Evolutionary conservation across 164 flowering plant species (phyloP), one percentile per base, ranked within the genome.

Genomic region (Vitis cinerea): DNA sequence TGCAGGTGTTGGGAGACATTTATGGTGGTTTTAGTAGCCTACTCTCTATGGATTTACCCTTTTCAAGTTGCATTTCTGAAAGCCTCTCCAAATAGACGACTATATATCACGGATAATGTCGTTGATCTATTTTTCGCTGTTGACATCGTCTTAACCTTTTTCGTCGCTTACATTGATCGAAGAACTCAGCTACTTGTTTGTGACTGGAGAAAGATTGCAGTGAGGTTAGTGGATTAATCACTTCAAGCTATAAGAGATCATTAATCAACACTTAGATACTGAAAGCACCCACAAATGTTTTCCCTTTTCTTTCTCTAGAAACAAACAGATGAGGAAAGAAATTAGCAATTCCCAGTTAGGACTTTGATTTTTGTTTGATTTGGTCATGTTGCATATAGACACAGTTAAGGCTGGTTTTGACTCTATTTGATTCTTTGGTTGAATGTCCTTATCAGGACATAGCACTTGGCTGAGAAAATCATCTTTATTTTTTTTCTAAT

Each of bases 1-100:
- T 79, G 81, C 83, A 93, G 98, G 85, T 86, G 85, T 51, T 94
- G 98, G 98, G 94, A 90, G 82, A 69, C 87, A 44, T 72, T 85
- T 15, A 90, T 89, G 93, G 97, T 83, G 75, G 8, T 83, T 37
- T 52, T 94, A 75, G 97, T 94, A 27, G 87, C 81, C 0, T 92
- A 94, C 64, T 81, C 91, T 0, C 93, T 83, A 60, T 92, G 97
- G 97, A 88, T 86, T 1, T 90, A 79, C 69, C 98, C 97, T 2
- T 94, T 90, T 47, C 90, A 92, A 79, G 78, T 85, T 14, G 90
- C 97, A 13, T 94, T 94, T 78, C 65, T 92, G 66, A 72, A 80
- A 12, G 62, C 84, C 3, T 17, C 74, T 3, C 76, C 90, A 1
- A 71, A 16, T 7, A 75, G 70, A 59, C 61, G 75, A 12, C 83